Conservation (phyloP, 108 stramenopile genomes). For the Aureococcus anophagefferens region DNA sequence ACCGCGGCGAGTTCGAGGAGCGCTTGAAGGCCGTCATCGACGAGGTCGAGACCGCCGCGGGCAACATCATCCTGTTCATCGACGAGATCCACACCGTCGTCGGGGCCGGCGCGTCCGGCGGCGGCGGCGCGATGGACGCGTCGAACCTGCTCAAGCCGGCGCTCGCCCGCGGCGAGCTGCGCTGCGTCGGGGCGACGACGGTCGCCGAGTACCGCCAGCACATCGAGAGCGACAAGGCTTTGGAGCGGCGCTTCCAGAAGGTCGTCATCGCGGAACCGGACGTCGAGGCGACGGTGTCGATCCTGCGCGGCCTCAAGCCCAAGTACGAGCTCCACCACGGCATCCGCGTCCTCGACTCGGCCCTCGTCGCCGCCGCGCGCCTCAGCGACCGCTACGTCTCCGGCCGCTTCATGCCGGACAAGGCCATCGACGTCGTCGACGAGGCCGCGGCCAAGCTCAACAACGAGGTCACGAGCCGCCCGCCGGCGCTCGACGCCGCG, state of each 20-base stretch:
- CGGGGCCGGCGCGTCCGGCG: constrained; percentile 78
- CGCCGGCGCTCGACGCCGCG: constrained; percentile 30
- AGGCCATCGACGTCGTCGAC: constrained; percentile 86
- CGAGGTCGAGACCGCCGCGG: constrained; percentile 76
- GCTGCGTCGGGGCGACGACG: constrained; percentile 95
- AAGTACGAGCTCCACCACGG: constrained; percentile 89
- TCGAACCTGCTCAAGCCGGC: constrained; percentile 93
- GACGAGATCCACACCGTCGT: constrained; percentile 93
- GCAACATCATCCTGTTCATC: constrained; percentile 86
- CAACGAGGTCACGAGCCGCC: constrained; percentile 52
- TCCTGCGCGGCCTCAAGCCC: constrained; percentile 84
- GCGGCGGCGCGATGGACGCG: constrained; percentile 85
- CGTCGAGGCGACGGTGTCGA: constrained; percentile 84
- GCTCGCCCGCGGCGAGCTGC: constrained; percentile 88
- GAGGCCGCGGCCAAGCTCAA: constrained; percentile 88
- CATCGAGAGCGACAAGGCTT: constrained; percentile 90
- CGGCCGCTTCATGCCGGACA: constrained; percentile 75
- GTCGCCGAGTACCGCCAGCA: constrained; percentile 83
- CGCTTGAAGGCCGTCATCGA: constrained; percentile 85
- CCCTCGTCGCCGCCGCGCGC: constrained; percentile 83
- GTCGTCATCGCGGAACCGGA: constrained; percentile 75
- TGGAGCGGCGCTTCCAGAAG: constrained; percentile 92
- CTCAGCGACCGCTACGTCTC: constrained; percentile 87
- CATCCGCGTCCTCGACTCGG: constrained; percentile 75
- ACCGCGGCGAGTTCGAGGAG: constrained; percentile 96